Base-by-base conservation (phyloP, 228 moss, liverwort and hornwort genomes). In the Sphagnum fallax region DNA sequence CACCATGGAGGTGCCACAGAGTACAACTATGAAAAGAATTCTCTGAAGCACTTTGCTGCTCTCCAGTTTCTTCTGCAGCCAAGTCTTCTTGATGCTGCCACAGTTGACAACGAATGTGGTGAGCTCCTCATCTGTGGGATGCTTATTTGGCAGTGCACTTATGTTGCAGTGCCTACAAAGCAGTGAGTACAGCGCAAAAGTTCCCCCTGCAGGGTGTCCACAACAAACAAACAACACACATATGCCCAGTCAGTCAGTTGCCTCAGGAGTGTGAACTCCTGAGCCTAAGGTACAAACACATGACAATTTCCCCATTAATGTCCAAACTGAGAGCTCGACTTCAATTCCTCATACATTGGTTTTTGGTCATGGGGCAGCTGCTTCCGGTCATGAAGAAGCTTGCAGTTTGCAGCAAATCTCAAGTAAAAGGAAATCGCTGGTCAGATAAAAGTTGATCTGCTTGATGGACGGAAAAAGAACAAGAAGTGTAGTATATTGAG, bases 151-250 rank as follows among this genome's bases (percentile, higher is more conserved):
- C 67, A 97, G 80, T 32, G 85, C 88, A 62, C 89, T 91, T 69
- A 93, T 90, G 18, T 84, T 91, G 57, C 88, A 89, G 69, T 93
- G 76, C 53, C 97, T 84, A 73, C 93, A 97, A 15, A 97, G 71
- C 47, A 93, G 77, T 32, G 97, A 91, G 67, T 97, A 97, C n/a
- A 97, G 73, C 65, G 97, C 97, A 79, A 93, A 97, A 48, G 97
- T 91, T 3, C 97, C 97, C 10, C 97, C 96, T 97, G 88, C 82
- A 73, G 32, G 32, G 32, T 32, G 32, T 32, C 32, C 66, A 48
- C 15, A 52, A 53, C 16, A 70, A 52, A 62, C 5, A 49, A 5
- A 48, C 10, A 6, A 50, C 10, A 6, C 5, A 18, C 10, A 51
- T 65, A 6, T 10, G 10, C 52, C 52, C 9, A 62, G 9, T 16